Percentiles rank a stretch among this genome's conserved stretches.
phyloP scores from a whole-genome alignment of 495 filamentous ascomycete species.

The Penicillium robsamsonii region DNA sequence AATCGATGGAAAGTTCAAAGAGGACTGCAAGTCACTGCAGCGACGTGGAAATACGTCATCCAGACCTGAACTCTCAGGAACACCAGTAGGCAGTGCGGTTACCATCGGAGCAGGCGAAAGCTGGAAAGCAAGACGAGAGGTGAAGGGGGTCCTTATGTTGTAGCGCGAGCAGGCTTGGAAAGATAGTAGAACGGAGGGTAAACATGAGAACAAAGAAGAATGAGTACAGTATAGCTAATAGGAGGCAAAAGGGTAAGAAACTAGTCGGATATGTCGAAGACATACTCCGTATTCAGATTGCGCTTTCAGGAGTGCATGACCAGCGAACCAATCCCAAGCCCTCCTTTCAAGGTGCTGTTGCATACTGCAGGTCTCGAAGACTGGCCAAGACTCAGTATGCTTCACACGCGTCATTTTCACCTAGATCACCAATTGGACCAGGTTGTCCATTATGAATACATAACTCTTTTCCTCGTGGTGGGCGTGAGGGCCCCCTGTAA shows the following conservation, averaged over 20 bases:
- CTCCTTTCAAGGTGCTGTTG: not conserved
- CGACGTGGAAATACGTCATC: too few relatives aligned
- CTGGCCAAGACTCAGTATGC: not conserved
- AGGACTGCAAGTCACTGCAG: too few relatives aligned
- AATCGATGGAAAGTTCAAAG: too few relatives aligned
- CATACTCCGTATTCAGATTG: not conserved
- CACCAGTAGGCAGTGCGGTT: too few relatives aligned
- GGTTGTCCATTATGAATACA: not conserved
- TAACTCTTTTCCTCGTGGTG: conserved; percentile 24
- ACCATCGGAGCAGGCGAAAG: too few relatives aligned
- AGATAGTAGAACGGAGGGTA: not conserved
- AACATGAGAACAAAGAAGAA: not conserved
- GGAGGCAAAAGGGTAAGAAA: not conserved
- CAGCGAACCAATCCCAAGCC: not conserved
- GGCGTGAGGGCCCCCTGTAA: conserved; percentile 18
- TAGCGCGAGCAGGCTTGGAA: not conserved
- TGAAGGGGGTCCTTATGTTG: too few relatives aligned
- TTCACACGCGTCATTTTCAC: not conserved
- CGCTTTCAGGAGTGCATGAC: not conserved
- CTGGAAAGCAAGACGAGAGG: too few relatives aligned
- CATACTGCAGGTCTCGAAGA: not conserved
- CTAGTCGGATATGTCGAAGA: not conserved
- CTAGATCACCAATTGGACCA: not conserved
- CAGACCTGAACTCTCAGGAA: too few relatives aligned
- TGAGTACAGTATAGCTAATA: not conserved